Evolutionary conservation across 192 early-diverging fungal species (phyloP).

Genomic region (Coemansia furcata): DNA sequence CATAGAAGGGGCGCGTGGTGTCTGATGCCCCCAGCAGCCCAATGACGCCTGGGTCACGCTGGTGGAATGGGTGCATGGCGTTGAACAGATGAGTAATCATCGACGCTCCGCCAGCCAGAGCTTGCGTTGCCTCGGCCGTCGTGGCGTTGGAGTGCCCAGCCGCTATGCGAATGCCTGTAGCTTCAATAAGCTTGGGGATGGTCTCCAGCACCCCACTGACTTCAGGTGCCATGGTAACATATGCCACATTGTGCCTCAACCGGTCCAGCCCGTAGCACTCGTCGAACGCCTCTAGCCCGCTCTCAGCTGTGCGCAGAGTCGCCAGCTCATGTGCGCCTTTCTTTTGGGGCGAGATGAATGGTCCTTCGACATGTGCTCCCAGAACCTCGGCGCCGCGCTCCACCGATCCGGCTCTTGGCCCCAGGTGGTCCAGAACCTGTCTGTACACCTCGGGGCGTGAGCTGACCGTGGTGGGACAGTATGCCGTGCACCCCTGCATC

Average conservation of each 20-base stretch:
- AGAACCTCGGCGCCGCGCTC: constrained; percentile 67
- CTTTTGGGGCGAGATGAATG: constrained; percentile 69
- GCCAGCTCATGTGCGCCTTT: constrained; percentile 73
- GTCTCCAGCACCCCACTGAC: constrained; percentile 66
- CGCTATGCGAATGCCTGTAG: constrained; percentile 64
- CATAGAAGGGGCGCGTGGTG: constrained; percentile 71
- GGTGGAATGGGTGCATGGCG: constrained; percentile 84
- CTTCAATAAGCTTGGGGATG: constrained; percentile 63
- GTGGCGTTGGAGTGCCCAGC: constrained; percentile 68
- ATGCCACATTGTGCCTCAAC: constrained; percentile 56
- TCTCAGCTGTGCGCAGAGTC: constrained; percentile 58
- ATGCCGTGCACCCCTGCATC: constrained; percentile 76
- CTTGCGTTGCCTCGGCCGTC: constrained; percentile 61
- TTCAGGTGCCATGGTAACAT: constrained; percentile 79
- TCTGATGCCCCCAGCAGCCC: constrained; percentile 63
- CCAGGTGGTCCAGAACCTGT: constrained; percentile 59
- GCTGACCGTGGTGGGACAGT: constrained; percentile 77
- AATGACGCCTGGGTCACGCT: constrained; percentile 80
- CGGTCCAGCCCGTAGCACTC: constrained; percentile 70
- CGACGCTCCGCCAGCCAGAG: constrained; percentile 60
- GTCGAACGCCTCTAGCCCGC: constrained; percentile 65
- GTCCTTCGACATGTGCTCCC: constrained; percentile 69
- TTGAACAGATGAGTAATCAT: constrained; percentile 85
- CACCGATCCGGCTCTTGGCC: constrained; percentile 61
- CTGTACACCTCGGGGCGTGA: constrained; percentile 71